Base-by-base conservation (phyloP, 2,329 filamentous ascomycete genomes). In the Nemania abortiva region DNA sequence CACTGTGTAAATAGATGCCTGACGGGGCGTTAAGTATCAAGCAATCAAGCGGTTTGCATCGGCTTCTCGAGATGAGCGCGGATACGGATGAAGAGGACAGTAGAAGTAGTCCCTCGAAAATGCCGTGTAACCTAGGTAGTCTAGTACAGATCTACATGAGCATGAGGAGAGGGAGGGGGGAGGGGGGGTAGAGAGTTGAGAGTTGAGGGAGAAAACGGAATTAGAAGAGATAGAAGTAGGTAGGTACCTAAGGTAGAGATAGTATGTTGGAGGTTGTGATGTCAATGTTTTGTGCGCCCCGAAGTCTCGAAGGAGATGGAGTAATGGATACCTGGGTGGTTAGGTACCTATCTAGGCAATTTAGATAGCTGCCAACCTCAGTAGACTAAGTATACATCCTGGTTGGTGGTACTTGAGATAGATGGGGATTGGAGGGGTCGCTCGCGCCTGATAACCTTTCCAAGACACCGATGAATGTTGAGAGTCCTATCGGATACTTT, bases 41-140 rank as follows among this genome's bases (percentile, higher is more conserved):
- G 42, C 42, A 37, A 22, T 55, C 49, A 34, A 27, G 63, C 63
- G 62, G 63, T 45, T 69, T 58, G 57, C 50, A 37, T 57, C 66
- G 62, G 66, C 56, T 65, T 58, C 47, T 47, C 56, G 47, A 52
- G 55, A 57, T 18, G 59, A n/a, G 9, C 39, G 39, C 37, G 22
- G 39, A 45, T n/a, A 37, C 15, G 6, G n/a, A 37, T 13, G 53
- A 18, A 13, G 22, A 15, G 11, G 27, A 37, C 18, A 47, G 20
- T 6, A 6, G n/a, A 50, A 50, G 24, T 9, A 3, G 13, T 45
- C 45, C 31, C 45, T 42, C 6, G 10, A 42, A 50, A 47, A 49
- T 24, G 37, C 18, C 20, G 49, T 49, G n/a, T 39, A 13, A 18
- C 29, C 5, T 27, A 27, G 24, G 24, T 20, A 34, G 11, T 9